Evolutionary conservation across 345 rosid genomes (phyloP), one percentile per base, ranked within the genome.

Genomic region (Populus ilicifolia): DNA sequence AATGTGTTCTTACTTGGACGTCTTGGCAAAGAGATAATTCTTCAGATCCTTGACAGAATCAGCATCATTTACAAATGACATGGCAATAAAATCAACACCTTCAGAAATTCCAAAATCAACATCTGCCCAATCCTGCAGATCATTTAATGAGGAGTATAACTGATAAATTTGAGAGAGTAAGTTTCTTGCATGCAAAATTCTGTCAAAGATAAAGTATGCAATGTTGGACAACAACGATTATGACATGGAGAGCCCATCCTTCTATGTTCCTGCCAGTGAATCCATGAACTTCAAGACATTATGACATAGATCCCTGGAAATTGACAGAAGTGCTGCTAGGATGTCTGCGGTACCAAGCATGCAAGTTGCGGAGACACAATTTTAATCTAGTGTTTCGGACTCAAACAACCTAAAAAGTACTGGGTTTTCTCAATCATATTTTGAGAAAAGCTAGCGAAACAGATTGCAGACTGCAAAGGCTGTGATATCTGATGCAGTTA

Each of bases 71-170:
- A 88, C 91, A 78, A 91, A 91, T 21, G 95, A 91, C 80, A 91
- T 73, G 73, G 93, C 85, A 8, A 91, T 83, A 70, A 91, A 85
- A 82, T 91, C 95, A 25, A 89, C 84, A 59, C 88, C 91, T 83
- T 91, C 93, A 27, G 89, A 72, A 72, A 88, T 83, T 80, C 89
- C 93, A 56, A 85, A 88, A 68, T 88, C 88, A 30, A 91, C 83
- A 79, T 88, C 95, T 21, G 71, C 89, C 95, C 95, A 91, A 65
- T 89, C 95, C 95, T 91, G 85, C 20, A 73, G 46, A 66, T 46
- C 50, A 46, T 71, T 54, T 25, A 43, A 72, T 8, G 64, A 69
- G 50, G 64, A 69, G 50, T 64, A 44, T 52, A 62, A 54, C 21
- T 52, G 61, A 21, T 21, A 20, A 54, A 54, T 54, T 6, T 7